phyloP scores from a whole-genome alignment of 495 filamentous ascomycete genomes.

The Ramalina peruviana region DNA sequence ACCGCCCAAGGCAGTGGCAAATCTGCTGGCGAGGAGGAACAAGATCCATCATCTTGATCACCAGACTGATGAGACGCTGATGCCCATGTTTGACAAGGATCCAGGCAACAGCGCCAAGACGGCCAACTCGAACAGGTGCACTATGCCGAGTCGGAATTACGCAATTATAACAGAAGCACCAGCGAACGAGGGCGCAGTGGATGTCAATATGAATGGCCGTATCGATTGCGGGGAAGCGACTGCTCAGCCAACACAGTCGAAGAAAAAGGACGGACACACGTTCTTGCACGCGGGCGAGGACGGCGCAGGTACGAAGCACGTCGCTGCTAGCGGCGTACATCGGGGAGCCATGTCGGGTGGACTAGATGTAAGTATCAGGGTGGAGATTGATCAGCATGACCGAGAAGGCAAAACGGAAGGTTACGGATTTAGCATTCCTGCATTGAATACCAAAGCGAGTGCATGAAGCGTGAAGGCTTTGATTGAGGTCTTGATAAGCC shows the following conservation, averaged over 20 bases:
- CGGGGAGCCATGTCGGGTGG: conserved; percentile 45
- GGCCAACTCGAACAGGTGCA: conserved; percentile 56
- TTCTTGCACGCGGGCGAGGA: conserved; percentile 52
- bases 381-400: conserved; percentile 59
- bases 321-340: conserved; percentile 38
- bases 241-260: conserved; percentile 4
- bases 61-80: conserved; percentile 76
- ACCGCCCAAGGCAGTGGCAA: conserved; percentile 76
- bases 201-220: conserved; percentile 1
- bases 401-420: conserved; percentile 44
- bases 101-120: conserved; percentile 59
- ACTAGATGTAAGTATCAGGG: conserved; percentile 51
- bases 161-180: conserved; percentile 61
- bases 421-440: conserved; percentile 48
- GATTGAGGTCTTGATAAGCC: too few relatives aligned
- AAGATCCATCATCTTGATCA: conserved; percentile 84
- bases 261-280: conserved; percentile 41
- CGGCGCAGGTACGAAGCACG: conserved; percentile 49
- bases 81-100: conserved; percentile 73
- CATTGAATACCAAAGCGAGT: neutral
- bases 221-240: neutral
- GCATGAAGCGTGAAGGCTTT: neutral
- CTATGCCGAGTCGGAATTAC: conserved; percentile 86
- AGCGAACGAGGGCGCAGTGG: neutral
- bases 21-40: conserved; percentile 71